These are phyloP conservation scores for Tylopilus plumbeoviolaceoides DNA, from an alignment of 768 basidiomycete species.

Conservation along the genomic window DNA sequence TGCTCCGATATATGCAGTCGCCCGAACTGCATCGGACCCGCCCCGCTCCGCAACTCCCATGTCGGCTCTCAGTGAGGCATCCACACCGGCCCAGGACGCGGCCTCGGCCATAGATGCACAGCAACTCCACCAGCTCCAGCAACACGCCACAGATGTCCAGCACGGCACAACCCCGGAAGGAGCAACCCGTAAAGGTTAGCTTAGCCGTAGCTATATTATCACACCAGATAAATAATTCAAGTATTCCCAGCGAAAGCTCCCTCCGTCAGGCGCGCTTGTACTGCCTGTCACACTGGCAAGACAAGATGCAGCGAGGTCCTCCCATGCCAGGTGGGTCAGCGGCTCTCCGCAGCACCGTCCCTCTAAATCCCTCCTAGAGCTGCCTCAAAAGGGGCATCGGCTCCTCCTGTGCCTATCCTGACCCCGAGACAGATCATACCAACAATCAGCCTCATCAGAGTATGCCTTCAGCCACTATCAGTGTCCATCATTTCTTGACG, in stretches of 20 bases:
- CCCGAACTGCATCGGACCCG: slow-evolving; percentile 28
- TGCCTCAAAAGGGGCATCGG: slow-evolving; percentile 80
- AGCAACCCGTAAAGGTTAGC: slow-evolving; percentile 58
- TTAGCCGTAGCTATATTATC: slow-evolving; percentile 10
- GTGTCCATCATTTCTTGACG: slow-evolving; percentile 6
- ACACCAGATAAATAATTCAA: slow-evolving; percentile 1
- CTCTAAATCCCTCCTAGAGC: slow-evolving; percentile 43
- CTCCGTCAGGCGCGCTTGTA: slow-evolving; percentile 75
- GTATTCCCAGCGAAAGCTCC: slow-evolving; percentile 63
- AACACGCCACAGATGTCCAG: slow-evolving; percentile 33
- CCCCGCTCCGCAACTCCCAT: slow-evolving; percentile 49
- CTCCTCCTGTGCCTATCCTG: slow-evolving; percentile 67
- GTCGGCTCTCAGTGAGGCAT: slow-evolving; percentile 73
- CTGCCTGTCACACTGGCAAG: slow-evolving; percentile 79
- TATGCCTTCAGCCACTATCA: slow-evolving; percentile 10
- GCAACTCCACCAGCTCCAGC: slow-evolving; percentile 42
- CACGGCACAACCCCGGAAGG: slow-evolving; percentile 31
- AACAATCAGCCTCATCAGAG: slow-evolving; percentile 30
- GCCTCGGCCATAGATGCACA: slow-evolving; percentile 56
- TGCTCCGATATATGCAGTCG: slow-evolving; percentile 27
- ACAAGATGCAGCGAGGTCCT: slow-evolving; percentile 79
- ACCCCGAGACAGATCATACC: slow-evolving; percentile 60
- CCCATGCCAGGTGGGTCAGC: slow-evolving; percentile 63
- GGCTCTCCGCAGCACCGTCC: slow-evolving; percentile 7
- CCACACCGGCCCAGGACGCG: slow-evolving; percentile 66